phyloP scores from a whole-genome alignment of 164 flowering plant species.

The Hamamelis virginiana region DNA sequence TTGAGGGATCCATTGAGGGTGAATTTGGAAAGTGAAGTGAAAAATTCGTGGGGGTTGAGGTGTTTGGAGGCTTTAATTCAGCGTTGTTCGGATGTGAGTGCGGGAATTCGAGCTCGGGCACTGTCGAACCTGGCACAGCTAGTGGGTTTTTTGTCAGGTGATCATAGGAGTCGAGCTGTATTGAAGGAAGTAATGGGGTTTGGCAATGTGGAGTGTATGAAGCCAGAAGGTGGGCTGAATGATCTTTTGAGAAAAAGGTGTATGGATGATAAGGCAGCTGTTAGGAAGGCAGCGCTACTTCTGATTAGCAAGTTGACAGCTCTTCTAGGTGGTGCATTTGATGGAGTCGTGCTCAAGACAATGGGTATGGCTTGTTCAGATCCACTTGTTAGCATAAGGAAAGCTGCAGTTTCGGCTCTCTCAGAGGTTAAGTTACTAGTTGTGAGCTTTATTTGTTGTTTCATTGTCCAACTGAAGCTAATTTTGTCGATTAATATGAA shows the following conservation, averaged over 20 bases:
- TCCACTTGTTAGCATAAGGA: conserved; percentile 93
- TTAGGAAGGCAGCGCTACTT: conserved; percentile 82
- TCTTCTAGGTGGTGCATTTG: conserved; percentile 51
- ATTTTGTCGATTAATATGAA: neutral
- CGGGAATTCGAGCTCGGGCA: conserved; percentile 79
- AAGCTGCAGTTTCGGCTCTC: conserved; percentile 83
- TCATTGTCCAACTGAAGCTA: neutral
- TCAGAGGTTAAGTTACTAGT: conserved; percentile 65
- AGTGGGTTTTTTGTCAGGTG: conserved; percentile 43
- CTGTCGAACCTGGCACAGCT: conserved; percentile 71
- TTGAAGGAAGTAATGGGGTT: conserved; percentile 56
- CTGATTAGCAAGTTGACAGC: conserved; percentile 63
- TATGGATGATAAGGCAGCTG: conserved; percentile 91
- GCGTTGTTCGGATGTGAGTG: conserved; percentile 71
- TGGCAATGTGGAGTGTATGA: conserved; percentile 20
- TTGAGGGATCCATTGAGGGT: conserved; percentile 44
- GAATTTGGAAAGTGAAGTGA: conserved; percentile 27
- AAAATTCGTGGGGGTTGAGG: conserved; percentile 51
- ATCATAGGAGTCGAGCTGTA: conserved; percentile 23
- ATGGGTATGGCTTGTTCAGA: conserved; percentile 92
- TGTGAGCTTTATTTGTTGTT: conserved; percentile 2
- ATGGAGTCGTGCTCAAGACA: conserved; percentile 62
- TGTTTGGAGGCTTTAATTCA: conserved; percentile 64
- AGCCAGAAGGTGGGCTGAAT: conserved; percentile 35
- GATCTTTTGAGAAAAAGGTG: conserved; percentile 69